These are phyloP conservation scores for Wickerhamia fluorescens DNA, from an alignment of 805 yeast species.

Conservation along the genomic window DNA sequence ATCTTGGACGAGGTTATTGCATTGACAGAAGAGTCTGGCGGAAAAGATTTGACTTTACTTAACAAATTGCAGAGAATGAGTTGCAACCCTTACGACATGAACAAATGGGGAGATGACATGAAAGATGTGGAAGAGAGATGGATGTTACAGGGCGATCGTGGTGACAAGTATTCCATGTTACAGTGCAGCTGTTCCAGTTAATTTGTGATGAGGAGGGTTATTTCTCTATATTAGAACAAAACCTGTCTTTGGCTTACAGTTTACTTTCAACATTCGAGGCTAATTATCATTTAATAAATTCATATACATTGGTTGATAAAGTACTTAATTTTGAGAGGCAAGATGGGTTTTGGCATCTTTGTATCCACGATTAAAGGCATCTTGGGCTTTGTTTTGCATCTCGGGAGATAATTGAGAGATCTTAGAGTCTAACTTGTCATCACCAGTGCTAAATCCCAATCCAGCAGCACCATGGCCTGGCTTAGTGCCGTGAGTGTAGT, in stretches of 20 bases:
- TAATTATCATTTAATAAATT: background rate
- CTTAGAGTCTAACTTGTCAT: slow-evolving; percentile 27
- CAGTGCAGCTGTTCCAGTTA: slow-evolving; percentile 68
- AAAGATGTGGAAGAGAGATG: slow-evolving; percentile 54
- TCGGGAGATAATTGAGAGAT: slow-evolving; percentile 26
- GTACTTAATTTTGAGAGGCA: too few relatives aligned
- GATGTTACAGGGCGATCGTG: slow-evolving; percentile 44
- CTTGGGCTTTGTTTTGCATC: slow-evolving; percentile 32
- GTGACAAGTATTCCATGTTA: slow-evolving; percentile 49
- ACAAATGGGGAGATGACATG: slow-evolving; percentile 60
- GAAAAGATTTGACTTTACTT: slow-evolving; percentile 46
- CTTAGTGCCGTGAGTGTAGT: slow-evolving; percentile 1
- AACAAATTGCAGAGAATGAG: slow-evolving; percentile 65
- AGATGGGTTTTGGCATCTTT: slow-evolving; percentile 33
- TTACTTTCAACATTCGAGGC: too few relatives aligned
- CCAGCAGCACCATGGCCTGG: too few relatives aligned
- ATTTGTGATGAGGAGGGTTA: too few relatives aligned
- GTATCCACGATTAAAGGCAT: slow-evolving; percentile 34
- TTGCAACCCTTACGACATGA: slow-evolving; percentile 61
- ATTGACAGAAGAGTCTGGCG: slow-evolving; percentile 43
- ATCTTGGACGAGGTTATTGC: slow-evolving; percentile 76
- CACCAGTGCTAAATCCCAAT: slow-evolving; percentile 33
- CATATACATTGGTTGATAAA: too few relatives aligned
- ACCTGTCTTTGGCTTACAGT: too few relatives aligned
- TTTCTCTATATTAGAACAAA: too few relatives aligned